These are phyloP conservation scores for Magnolia officinalis DNA, from an alignment of 164 flowering plant species.

Conservation along the genomic window DNA sequence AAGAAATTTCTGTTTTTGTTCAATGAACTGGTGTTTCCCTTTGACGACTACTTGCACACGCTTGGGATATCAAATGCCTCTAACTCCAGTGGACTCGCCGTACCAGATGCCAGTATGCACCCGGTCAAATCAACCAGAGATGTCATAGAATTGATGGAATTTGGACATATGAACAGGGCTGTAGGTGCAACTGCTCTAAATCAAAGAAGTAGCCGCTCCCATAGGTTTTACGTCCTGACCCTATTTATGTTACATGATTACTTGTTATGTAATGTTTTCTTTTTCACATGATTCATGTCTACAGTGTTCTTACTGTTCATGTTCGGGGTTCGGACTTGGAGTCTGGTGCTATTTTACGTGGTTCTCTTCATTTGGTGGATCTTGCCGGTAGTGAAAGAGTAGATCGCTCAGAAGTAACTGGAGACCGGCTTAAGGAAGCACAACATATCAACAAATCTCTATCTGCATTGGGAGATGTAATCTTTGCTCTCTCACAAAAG, in stretches of 20 bases:
- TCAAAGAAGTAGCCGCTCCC: slow-evolving; percentile 97
- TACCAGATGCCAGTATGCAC: slow-evolving; percentile 95
- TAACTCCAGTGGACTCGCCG: slow-evolving; percentile 80
- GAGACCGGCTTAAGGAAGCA: slow-evolving; percentile 89
- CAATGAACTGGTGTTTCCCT: slow-evolving; percentile 20
- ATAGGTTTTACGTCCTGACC: slow-evolving; percentile 46
- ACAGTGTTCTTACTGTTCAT: slow-evolving; percentile 88
- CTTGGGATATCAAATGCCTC: slow-evolving; percentile 68
- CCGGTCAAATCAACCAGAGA: slow-evolving; percentile 63
- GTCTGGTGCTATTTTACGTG: slow-evolving; percentile 66
- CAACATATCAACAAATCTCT: slow-evolving; percentile 94
- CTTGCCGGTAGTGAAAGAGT: slow-evolving; percentile 99
- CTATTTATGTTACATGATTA: not conserved
- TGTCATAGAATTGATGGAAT: slow-evolving; percentile 72
- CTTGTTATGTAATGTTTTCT: not conserved
- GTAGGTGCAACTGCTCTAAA: slow-evolving; percentile 93
- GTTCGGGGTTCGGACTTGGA: slow-evolving; percentile 74
- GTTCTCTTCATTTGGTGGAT: slow-evolving; percentile 88
- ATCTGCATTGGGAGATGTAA: slow-evolving; percentile 95
- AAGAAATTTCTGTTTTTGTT: not conserved
- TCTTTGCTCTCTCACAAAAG: slow-evolving; percentile 82
- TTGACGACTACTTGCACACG: slow-evolving; percentile 60
- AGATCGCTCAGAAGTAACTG: slow-evolving; percentile 86
- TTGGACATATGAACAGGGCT: slow-evolving; percentile 76
- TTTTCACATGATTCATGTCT: slow-evolving; percentile 14